These are phyloP conservation scores for Lactarius trivialis DNA, from an alignment of 768 basidiomycete species.

Conservation along the genomic window DNA sequence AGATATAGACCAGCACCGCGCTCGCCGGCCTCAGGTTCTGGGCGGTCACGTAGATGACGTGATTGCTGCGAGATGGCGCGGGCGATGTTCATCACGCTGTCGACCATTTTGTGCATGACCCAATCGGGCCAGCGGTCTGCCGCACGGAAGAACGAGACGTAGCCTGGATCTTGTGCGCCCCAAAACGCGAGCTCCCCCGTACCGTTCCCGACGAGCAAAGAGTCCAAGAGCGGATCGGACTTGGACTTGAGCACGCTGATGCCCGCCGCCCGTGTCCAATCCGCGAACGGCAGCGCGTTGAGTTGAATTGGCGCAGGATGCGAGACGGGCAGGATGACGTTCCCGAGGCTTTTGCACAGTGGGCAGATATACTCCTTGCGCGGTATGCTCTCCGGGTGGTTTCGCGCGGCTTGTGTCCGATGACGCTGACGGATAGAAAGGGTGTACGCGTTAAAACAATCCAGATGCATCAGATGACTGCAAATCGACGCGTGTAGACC, in stretches of 20 bases:
- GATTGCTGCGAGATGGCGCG: slow-evolving; percentile 82
- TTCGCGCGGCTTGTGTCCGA: slow-evolving; percentile 79
- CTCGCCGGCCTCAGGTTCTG: slow-evolving; percentile 64
- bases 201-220: slow-evolving; percentile 68
- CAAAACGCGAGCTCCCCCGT: slow-evolving; percentile 88
- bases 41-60: slow-evolving; percentile 70
- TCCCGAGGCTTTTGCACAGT: slow-evolving; percentile 93
- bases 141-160: slow-evolving; percentile 47
- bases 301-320: slow-evolving; percentile 42
- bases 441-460: slow-evolving; percentile 89
- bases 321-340: slow-evolving; percentile 82
- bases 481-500: slow-evolving; percentile 85
- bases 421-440: slow-evolving; percentile 82
- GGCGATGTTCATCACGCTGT: slow-evolving; percentile 73
- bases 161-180: slow-evolving; percentile 75
- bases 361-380: slow-evolving; percentile 95
- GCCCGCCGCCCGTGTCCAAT: slow-evolving; percentile 86
- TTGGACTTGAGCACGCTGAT: slow-evolving; percentile 84
- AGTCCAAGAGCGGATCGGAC: slow-evolving; percentile 64
- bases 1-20: slow-evolving; percentile 84
- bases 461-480: slow-evolving; percentile 95
- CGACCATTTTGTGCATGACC: slow-evolving; percentile 74
- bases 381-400: slow-evolving; percentile 92
- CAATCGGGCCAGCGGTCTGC: slow-evolving; percentile 46
- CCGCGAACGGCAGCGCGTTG: slow-evolving; percentile 62